These are phyloP conservation scores for Obelidium mucronatum DNA, from an alignment of 192 early-diverging fungal species.

Conservation along the genomic window DNA sequence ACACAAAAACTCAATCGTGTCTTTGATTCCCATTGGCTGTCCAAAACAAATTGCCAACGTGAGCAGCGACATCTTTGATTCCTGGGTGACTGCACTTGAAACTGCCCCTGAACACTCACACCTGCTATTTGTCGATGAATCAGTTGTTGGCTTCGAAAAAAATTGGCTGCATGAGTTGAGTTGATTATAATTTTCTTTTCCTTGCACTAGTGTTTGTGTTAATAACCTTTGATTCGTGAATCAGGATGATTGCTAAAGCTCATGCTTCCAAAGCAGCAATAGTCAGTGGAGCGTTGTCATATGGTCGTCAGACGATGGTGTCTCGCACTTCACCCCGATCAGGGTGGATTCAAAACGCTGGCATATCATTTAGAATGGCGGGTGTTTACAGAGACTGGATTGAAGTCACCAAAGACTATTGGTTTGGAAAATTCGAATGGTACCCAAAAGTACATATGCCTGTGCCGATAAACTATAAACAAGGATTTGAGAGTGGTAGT, in stretches of 20 bases:
- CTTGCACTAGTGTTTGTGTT: not conserved
- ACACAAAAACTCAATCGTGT: not conserved
- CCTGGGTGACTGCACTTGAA: not conserved
- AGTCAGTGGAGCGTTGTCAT: not conserved
- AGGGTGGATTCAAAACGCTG: slow-evolving; percentile 14
- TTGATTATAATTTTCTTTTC: not conserved
- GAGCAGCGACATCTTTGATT: not conserved
- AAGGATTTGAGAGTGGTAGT: slow-evolving; percentile 1
- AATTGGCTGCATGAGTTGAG: not conserved
- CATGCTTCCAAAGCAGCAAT: not conserved
- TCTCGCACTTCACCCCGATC: not conserved
- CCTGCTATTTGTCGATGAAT: not conserved
- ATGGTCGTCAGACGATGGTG: not conserved
- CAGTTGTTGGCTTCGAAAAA: not conserved
- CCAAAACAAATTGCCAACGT: not conserved
- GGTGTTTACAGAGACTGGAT: not conserved
- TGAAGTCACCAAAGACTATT: not conserved
- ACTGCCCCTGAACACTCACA: not conserved
- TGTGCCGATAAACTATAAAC: slow-evolving; percentile 1
- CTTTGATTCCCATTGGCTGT: not conserved
- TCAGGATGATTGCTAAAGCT: not conserved
- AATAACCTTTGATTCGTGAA: not conserved
- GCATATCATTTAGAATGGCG: slow-evolving; percentile 2
- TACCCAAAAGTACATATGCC: not conserved
- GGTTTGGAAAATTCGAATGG: not conserved